Base-by-base conservation (phyloP, 495 filamentous ascomycete genomes). In the Lepraria neglecta region DNA sequence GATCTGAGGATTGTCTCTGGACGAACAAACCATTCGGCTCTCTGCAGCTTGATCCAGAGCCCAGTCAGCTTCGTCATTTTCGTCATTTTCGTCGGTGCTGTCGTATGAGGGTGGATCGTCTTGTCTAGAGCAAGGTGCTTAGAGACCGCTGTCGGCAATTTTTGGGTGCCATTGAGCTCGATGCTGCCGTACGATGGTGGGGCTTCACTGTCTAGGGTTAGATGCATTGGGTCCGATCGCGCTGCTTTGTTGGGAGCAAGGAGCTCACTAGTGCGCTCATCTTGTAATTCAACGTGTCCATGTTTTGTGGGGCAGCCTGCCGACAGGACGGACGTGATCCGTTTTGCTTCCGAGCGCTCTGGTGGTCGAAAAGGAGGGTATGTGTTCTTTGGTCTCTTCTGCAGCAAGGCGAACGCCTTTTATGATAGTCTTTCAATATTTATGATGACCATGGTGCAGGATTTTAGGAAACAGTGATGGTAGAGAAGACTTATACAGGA, bases 31-130 rank as follows among this genome's bases (percentile, higher is more conserved):
- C 24, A 51, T 31, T 51, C 31, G 24, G 7, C 31, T 15, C 14
- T 51, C 48, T 51, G 48, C 27, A 14, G 48, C 48, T 51, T 51
- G 24, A 28, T 51, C 48, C 14, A 30, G 48, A 17, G 28, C 28
- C 48, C 48, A 51, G 14, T 24, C n/a, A n/a, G n/a, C n/a, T n/a
- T n/a, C n/a, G n/a, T 17, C 48, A 15, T 5, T 9, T 15, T 51
- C 48, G 48, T 28, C 48, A 31, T 51, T 31, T 7, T 17, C 48
- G 14, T 51, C 21, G 12, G 48, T 17, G 31, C 12, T 31, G 31
- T 51, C 48, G n/a, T 51, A 30, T 9, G 48, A 30, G 21, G 48
- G 48, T 1, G 48, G 48, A 0, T 51, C 48, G 28, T 51, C 48
- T n/a, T 28, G n/a, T 51, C 15, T 3, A 51, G 10, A 28, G 28